These are phyloP conservation scores for Aquanectria penicillioides DNA, from an alignment of 2,329 filamentous ascomycete species.

Conservation along the genomic window DNA sequence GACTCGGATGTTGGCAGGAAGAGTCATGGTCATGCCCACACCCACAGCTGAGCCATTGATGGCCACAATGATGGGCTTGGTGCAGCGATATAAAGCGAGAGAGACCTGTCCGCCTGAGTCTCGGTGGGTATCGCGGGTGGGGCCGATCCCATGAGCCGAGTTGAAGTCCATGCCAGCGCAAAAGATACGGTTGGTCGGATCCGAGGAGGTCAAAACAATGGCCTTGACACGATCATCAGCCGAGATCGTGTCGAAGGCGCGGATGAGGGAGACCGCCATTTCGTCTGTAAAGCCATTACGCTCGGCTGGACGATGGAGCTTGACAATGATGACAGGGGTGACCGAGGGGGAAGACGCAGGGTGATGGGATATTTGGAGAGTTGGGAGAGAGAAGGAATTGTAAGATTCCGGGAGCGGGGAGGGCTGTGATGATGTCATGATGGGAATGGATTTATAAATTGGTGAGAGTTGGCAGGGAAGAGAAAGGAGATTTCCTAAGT, in stretches of 20 bases:
- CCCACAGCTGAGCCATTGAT: constrained; percentile 69
- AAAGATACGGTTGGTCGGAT: constrained; percentile 60
- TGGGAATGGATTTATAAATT: background rate
- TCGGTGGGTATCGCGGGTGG: constrained; percentile 49
- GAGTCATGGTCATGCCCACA: constrained; percentile 70
- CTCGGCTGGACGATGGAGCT: constrained; percentile 71
- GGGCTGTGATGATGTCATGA: constrained; percentile 36
- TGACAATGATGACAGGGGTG: constrained; percentile 71
- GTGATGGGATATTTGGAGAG: constrained; percentile 60
- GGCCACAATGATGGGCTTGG: constrained; percentile 67
- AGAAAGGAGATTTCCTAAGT: no score
- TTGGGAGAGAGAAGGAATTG: constrained; percentile 51
- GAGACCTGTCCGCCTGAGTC: constrained; percentile 64
- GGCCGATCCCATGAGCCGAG: constrained; percentile 40
- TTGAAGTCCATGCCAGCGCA: constrained; percentile 69
- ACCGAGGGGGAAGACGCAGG: constrained; percentile 61
- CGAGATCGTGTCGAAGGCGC: constrained; percentile 62
- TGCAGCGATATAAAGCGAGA: constrained; percentile 65
- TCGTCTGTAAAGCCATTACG: constrained; percentile 75
- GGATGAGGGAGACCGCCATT: constrained; percentile 71
- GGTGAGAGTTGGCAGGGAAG: no score
- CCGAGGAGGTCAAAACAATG: constrained; percentile 65
- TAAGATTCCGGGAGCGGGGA: constrained; percentile 52
- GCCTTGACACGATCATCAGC: constrained; percentile 63
- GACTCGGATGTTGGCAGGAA: constrained; percentile 63